phyloP scores from a whole-genome alignment of 2,329 filamentous ascomycete genomes.

The Cladosporium sp. region DNA sequence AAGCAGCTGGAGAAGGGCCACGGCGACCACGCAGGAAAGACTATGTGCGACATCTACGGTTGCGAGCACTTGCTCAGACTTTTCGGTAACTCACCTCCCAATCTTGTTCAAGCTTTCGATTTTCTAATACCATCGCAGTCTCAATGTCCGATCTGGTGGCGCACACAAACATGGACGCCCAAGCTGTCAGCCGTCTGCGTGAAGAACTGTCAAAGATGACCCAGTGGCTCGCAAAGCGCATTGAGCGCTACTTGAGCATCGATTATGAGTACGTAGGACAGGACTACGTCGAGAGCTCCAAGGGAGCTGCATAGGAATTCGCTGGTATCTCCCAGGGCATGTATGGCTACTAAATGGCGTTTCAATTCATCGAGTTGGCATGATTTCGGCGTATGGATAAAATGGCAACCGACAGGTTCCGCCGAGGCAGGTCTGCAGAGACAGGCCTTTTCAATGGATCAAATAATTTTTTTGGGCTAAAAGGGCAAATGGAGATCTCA shows the following conservation, averaged over 20 bases:
- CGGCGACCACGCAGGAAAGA: slow-evolving; percentile 64
- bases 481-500: neutral
- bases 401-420: slow-evolving; percentile 3
- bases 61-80: slow-evolving; percentile 87
- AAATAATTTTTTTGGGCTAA: neutral
- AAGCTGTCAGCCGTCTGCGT: slow-evolving; percentile 79
- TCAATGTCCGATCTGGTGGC: slow-evolving; percentile 88
- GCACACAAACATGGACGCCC: slow-evolving; percentile 96
- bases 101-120: neutral
- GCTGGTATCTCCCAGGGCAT: neutral
- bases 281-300: slow-evolving; percentile 58
- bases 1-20: slow-evolving; percentile 59
- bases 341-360: neutral
- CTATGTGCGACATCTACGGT: slow-evolving; percentile 77
- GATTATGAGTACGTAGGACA: slow-evolving; percentile 69
- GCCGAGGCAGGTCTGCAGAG: neutral
- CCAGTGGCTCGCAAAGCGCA: slow-evolving; percentile 75
- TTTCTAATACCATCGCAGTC: slow-evolving; percentile 48
- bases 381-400: slow-evolving; percentile 1
- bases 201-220: slow-evolving; percentile 86
- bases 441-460: neutral
- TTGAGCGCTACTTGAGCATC: slow-evolving; percentile 69
- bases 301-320: slow-evolving; percentile 13
- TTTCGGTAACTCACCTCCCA: slow-evolving; percentile 59
- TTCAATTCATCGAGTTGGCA: neutral